Percentiles rank a stretch among this genome's conserved stretches.
phyloP scores from a whole-genome alignment of 2,329 filamentous ascomycete genomes.

The Penicillium griseofulvum region DNA sequence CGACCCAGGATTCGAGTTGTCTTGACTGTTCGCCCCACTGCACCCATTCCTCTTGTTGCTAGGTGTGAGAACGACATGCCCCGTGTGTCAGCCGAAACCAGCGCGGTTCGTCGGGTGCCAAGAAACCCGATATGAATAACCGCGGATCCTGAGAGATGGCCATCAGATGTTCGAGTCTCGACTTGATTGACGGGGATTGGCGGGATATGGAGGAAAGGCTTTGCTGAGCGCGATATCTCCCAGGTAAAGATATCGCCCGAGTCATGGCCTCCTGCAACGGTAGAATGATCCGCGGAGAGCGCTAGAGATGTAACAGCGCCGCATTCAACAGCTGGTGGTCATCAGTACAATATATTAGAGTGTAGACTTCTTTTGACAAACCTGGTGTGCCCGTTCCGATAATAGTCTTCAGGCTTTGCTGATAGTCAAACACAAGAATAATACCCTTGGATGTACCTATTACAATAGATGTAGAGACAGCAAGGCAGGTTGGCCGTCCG shows the following conservation, averaged over 20 bases:
- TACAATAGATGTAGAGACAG: conserved; percentile 82
- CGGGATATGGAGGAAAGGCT: conserved; percentile 84
- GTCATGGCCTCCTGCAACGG: conserved; percentile 83
- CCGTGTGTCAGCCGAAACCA: conserved; percentile 89
- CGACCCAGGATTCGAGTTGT: conserved; percentile 87
- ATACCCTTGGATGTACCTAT: conserved; percentile 92
- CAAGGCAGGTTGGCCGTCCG: conserved; percentile 84
- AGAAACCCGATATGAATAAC: conserved; percentile 93
- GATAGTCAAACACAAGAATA: conserved; percentile 94
- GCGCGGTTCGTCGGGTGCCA: conserved; percentile 85
- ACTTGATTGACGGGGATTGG: conserved; percentile 67
- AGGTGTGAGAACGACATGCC: conserved; percentile 99
- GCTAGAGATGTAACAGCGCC: conserved; percentile 83
- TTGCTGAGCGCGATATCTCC: conserved; percentile 79
- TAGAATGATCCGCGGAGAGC: conserved; percentile 89
- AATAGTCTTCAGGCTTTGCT: conserved; percentile 90
- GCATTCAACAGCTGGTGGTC: conserved; percentile 72
- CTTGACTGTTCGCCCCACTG: conserved; percentile 80
- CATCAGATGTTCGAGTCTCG: conserved; percentile 68
- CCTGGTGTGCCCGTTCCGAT: conserved; percentile 91
- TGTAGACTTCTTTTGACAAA: conserved; percentile 39
- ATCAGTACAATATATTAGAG: conserved; percentile 4
- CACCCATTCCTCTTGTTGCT: conserved; percentile 83
- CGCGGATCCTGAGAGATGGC: conserved; percentile 73
- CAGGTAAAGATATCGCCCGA: conserved; percentile 94